A percentile compares a stretch with the other conserved stretches of the same genome.
These are phyloP conservation scores for Helicocarpus griseus DNA, from an alignment of 2,329 filamentous ascomycete genomes.

Conservation along the genomic window DNA sequence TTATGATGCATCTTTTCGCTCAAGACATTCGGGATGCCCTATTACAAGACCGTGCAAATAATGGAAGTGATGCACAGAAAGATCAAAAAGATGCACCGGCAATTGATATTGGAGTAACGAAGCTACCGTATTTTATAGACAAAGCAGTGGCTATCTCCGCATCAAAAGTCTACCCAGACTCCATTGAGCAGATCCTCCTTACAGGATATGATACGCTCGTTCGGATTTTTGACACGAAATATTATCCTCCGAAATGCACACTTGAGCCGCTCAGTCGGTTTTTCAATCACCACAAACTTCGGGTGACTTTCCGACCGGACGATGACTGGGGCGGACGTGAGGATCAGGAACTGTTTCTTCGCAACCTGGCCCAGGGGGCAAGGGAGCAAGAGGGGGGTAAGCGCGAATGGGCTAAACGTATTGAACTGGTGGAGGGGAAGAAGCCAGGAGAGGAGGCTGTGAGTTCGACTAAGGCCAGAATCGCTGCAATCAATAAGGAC, in stretches of 20 bases:
- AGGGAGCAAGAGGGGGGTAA: constrained; percentile 28
- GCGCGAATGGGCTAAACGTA: constrained; percentile 34
- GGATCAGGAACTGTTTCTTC: constrained; percentile 31
- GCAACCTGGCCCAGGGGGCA: constrained; percentile 27
- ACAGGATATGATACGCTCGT: constrained; percentile 41
- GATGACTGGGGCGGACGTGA: constrained; percentile 31
- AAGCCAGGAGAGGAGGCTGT: constrained; percentile 26
- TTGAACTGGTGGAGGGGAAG: constrained; percentile 33
- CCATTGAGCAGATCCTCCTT: constrained; percentile 37
- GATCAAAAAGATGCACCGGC: constrained; percentile 16
- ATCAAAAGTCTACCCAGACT: constrained; percentile 24
- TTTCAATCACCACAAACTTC: constrained; percentile 33
- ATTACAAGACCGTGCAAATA: neutral
- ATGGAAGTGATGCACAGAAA: neutral
- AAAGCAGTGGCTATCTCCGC: constrained; percentile 36
- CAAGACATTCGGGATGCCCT: constrained; percentile 24
- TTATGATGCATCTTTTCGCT: constrained; percentile 41
- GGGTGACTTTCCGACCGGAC: constrained; percentile 35
- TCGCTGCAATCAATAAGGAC: constrained; percentile 22
- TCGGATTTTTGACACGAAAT: constrained; percentile 40
- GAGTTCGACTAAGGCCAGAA: constrained; percentile 35
- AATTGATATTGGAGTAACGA: constrained; percentile 40
- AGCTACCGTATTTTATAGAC: constrained; percentile 39
- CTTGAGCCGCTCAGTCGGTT: constrained; percentile 33
- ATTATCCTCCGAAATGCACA: constrained; percentile 37